Conservation (phyloP, 768 basidiomycete species). For the Chiua virens region DNA sequence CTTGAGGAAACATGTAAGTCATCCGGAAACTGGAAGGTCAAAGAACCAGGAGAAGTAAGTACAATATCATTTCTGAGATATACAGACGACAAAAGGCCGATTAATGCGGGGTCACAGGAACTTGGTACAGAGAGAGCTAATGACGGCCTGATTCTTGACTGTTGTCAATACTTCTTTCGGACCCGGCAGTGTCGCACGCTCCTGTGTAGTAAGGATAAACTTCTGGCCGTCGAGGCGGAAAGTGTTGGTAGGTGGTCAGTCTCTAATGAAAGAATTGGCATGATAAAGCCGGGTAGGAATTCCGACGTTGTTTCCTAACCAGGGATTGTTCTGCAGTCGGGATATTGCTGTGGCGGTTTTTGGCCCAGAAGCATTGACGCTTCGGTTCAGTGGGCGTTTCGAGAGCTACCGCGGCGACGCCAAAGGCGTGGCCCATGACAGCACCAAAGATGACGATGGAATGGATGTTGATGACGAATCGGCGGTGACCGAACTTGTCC, state of each 20-base stretch:
- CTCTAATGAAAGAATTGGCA: neutral
- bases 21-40: conserved; percentile 61
- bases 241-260: conserved; percentile 39
- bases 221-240: conserved; percentile 56
- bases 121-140: conserved; percentile 46
- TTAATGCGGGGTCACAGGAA: conserved; percentile 14
- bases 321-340: conserved; percentile 46
- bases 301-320: conserved; percentile 29
- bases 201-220: conserved; percentile 69
- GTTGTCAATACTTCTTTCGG: conserved; percentile 58
- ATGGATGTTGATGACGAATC: conserved; percentile 66
- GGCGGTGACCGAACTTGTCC: conserved; percentile 33
- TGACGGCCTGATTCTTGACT: conserved; percentile 75
- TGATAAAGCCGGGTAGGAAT: conserved; percentile 19
- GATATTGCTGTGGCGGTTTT: conserved; percentile 52
- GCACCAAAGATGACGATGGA: conserved; percentile 38
- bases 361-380: conserved; percentile 36
- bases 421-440: conserved; percentile 25
- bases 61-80: neutral
- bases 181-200: conserved; percentile 47
- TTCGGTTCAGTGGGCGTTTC: conserved; percentile 41
- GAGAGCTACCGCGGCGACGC: conserved; percentile 37
- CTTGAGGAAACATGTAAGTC: conserved; percentile 60
- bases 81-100: neutral
- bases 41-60: conserved; percentile 44